phyloP scores from a whole-genome alignment of 2,329 filamentous ascomycete species.

The Colletotrichum higginsianum region DNA sequence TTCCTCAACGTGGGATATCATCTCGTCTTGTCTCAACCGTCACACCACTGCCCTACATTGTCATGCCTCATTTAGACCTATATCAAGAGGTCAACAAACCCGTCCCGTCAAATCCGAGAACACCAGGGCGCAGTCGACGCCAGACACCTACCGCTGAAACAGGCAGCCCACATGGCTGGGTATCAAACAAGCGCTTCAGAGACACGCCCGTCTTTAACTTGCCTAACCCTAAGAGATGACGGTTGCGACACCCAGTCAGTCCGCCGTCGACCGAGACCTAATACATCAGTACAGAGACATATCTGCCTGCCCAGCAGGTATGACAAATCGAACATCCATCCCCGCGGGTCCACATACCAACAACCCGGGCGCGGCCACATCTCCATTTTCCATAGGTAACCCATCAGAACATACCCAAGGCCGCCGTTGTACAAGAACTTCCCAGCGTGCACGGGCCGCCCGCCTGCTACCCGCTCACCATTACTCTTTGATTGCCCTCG shows the following conservation, averaged over 20 bases:
- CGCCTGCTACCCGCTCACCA: not conserved
- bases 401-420: not conserved
- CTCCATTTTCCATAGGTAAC: not conserved
- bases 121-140: not conserved
- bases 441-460: not conserved
- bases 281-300: too few relatives aligned
- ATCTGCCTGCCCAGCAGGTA: not conserved
- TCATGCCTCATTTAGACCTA: not conserved
- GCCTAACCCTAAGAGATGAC: not conserved
- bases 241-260: too few relatives aligned
- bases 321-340: too few relatives aligned
- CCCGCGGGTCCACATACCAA: not conserved
- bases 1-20: too few relatives aligned
- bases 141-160: conserved; percentile 6
- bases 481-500: not conserved
- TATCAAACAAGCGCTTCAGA: not conserved
- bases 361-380: too few relatives aligned
- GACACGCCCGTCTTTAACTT: not conserved
- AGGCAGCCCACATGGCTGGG: not conserved
- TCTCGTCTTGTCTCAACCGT: too few relatives aligned
- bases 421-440: not conserved
- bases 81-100: not conserved
- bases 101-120: not conserved
- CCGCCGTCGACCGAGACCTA: not conserved
- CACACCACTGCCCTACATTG: too few relatives aligned